Evolutionary conservation across 179 eudicot species (phyloP).

Genomic region (Actinidia arguta): DNA sequence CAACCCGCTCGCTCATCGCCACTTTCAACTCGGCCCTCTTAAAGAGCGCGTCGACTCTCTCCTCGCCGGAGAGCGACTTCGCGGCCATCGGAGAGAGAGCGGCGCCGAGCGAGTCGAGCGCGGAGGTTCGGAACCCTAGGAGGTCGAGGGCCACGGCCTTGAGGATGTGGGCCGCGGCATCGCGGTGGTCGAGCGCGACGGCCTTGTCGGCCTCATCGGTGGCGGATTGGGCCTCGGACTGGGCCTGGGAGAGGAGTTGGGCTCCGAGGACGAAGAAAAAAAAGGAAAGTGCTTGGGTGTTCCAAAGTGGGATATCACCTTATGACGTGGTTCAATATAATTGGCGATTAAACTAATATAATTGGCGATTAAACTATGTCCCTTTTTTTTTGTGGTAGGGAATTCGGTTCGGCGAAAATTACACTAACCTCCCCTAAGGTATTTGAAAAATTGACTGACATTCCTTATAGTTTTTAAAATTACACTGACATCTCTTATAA

Average conservation of each 20-base stretch:
- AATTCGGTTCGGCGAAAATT: no score
- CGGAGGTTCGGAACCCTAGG: constrained; percentile 71
- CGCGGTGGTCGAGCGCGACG: constrained; percentile 57
- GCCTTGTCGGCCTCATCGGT: constrained; percentile 71
- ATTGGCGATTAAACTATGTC: no score
- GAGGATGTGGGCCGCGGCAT: constrained; percentile 85
- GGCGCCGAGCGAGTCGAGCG: constrained; percentile 55
- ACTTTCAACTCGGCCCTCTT: constrained; percentile 73
- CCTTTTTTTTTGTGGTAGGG: no score
- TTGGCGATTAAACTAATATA: no score
- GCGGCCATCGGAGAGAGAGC: constrained; percentile 76
- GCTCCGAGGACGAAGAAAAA: constrained; percentile 90
- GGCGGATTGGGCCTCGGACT: constrained; percentile 57
- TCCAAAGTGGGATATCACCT: no score
- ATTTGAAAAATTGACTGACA: no score
- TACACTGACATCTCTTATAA: no score
- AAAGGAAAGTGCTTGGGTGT: no score
- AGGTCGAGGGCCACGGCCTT: constrained; percentile 67
- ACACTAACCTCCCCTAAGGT: no score
- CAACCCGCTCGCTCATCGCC: constrained; percentile 46
- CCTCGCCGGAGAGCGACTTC: constrained; percentile 53
- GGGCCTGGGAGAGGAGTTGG: constrained; percentile 54
- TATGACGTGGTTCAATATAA: no score
- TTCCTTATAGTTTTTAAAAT: no score
- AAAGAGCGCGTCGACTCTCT: constrained; percentile 72